Percentiles rank a stretch among this genome's conserved stretches.
Conservation (phyloP, 2,329 filamentous ascomycete genomes). For the Zopfia rhizophila region DNA sequence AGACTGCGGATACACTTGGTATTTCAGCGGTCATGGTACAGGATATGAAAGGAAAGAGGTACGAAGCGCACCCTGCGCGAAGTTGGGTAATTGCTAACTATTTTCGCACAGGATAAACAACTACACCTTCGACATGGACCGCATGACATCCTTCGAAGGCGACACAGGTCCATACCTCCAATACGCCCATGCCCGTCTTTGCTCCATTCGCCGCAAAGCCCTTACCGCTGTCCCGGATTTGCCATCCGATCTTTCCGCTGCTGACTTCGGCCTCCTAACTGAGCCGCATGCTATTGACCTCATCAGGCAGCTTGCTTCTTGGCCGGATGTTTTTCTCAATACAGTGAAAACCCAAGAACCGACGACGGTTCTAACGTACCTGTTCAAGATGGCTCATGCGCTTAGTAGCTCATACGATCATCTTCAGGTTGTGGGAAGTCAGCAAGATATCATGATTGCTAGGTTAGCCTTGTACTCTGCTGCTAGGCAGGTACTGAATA, state of each 20-base stretch:
- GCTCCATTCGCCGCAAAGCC: slow-evolving; percentile 63
- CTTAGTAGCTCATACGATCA: slow-evolving; percentile 85
- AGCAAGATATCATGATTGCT: slow-evolving; percentile 74
- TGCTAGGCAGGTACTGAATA: slow-evolving; percentile 78
- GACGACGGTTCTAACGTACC: slow-evolving; percentile 73
- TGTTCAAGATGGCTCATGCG: slow-evolving; percentile 88
- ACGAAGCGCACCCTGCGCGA: slow-evolving; percentile 1
- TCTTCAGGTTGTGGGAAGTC: slow-evolving; percentile 82
- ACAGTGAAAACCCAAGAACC: slow-evolving; percentile 86
- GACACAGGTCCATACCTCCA: slow-evolving; percentile 88
- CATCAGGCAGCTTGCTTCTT: slow-evolving; percentile 80
- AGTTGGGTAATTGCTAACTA: slow-evolving; percentile 6
- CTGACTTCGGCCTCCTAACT: slow-evolving; percentile 74
- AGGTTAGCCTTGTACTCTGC: slow-evolving; percentile 82
- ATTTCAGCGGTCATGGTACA: slow-evolving; percentile 98
- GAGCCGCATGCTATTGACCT: slow-evolving; percentile 79
- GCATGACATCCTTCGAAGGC: slow-evolving; percentile 85
- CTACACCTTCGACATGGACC: slow-evolving; percentile 80
- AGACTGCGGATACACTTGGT: slow-evolving; percentile 86
- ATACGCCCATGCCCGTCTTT: slow-evolving; percentile 77
- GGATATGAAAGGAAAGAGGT: slow-evolving; percentile 96
- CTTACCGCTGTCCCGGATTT: slow-evolving; percentile 59
- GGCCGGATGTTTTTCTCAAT: slow-evolving; percentile 85
- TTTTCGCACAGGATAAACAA: slow-evolving; percentile 63
- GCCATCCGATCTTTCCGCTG: slow-evolving; percentile 68